Evolutionary conservation across 2,329 filamentous ascomycete genomes (phyloP).

Genomic region (Microsporum canis): DNA sequence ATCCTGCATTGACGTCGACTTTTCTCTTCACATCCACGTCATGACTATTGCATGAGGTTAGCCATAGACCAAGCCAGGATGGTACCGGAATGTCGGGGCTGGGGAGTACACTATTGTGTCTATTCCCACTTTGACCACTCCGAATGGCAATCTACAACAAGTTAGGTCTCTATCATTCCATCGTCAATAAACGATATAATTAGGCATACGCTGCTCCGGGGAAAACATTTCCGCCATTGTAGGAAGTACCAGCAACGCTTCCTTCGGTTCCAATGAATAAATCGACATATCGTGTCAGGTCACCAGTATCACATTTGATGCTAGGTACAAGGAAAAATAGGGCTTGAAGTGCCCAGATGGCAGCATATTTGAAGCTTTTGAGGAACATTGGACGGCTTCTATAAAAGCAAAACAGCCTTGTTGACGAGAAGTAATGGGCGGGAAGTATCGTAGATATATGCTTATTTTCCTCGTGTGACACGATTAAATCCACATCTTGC

Average conservation of each 20-base stretch:
- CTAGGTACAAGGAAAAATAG: background rate
- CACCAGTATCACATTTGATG: constrained; percentile 2
- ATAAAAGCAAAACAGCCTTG: background rate
- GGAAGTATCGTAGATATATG: background rate
- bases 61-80: background rate
- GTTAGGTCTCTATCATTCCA: background rate
- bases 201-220: constrained; percentile 29
- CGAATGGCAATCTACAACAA: constrained; percentile 24
- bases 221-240: constrained; percentile 35
- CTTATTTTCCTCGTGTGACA: background rate
- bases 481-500: background rate
- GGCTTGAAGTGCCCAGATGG: background rate
- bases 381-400: background rate
- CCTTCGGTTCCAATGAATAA: constrained; percentile 40
- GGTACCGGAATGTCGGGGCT: constrained; percentile 19
- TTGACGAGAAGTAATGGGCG: background rate
- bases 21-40: background rate
- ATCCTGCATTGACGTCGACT: constrained; percentile 33
- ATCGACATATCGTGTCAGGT: constrained; percentile 34
- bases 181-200: background rate
- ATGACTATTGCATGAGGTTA: background rate
- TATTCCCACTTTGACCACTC: constrained; percentile 35
- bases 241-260: constrained; percentile 30
- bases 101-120: constrained; percentile 25
- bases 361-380: background rate